Evolutionary conservation across 139 green algal genomes (phyloP), one percentile per base, ranked within the genome.

Genomic region (Chlamydomonas sp.): DNA sequence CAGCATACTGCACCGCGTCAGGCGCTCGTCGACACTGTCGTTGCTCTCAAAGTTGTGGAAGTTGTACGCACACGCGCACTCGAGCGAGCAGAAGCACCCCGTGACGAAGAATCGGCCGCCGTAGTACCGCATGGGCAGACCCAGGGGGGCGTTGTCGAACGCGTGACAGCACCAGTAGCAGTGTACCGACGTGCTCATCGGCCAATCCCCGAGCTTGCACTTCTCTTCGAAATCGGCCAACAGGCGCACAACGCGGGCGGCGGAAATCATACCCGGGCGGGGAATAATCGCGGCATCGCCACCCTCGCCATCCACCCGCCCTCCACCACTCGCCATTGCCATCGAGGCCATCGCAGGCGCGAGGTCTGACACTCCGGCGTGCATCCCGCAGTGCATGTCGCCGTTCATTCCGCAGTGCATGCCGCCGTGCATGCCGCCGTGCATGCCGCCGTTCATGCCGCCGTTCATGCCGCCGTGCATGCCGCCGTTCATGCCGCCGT

Each of bases 161-260:
- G 8, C n/a, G 57, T 74, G 69, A 37, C 57, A 74, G 69, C 69
- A 74, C 69, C 69, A 74, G 36, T 74, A 74, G 69, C 69, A 74
- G 37, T 48, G 36, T 13, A 74, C 69, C 24, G 57, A 68, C 2
- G 69, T 73, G 67, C 34, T 67, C 3, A 38, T 5, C 49, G 67
- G 67, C 67, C 67, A 73, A 30, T 73, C 67, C 5, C 58, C 69
- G 5, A 47, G 30, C 57, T 67, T 39, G 38, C 69, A 59, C 60
- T 71, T 76, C n/a, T 67, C 48, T 2, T 65, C 70, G 16, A 76
- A 71, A 5, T 76, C 70, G 10, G 39, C 59, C 2, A 77, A 57
- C 1, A 77, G 29, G 36, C 50, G 13, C 34, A 28, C 43, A 5
- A 75, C 38, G 35, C 68, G 66, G n/a, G n/a, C n/a, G n/a, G n/a